These are phyloP conservation scores for Yamadazyma dushanensis DNA, from an alignment of 1,139 yeast species.

Conservation along the genomic window DNA sequence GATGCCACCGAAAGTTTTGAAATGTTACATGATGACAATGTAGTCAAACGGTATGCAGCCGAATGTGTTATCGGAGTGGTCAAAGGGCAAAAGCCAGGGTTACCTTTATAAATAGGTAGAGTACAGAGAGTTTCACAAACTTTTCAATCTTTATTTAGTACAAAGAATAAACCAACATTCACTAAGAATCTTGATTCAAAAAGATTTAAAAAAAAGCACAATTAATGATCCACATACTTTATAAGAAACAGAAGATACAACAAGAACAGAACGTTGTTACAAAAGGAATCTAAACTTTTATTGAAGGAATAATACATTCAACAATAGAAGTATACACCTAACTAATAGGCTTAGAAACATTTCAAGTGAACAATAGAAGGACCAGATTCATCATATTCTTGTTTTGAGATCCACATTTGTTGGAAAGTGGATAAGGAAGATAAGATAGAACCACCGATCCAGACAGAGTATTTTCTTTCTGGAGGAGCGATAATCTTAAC, in stretches of 20 bases:
- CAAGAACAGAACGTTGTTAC: slow-evolving; percentile 2
- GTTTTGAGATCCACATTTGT: slow-evolving; percentile 99
- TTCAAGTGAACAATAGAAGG: slow-evolving; percentile 99
- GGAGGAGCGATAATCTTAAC: slow-evolving; percentile 99
- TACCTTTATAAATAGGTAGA: slow-evolving; percentile 14
- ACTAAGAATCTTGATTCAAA: slow-evolving; percentile 3
- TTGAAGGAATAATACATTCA: background rate
- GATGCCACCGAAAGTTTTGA: slow-evolving; percentile 88
- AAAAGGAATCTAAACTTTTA: slow-evolving; percentile 1
- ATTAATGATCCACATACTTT: slow-evolving; percentile 5
- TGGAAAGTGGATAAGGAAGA: slow-evolving; percentile 99
- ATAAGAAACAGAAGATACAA: slow-evolving; percentile 3
- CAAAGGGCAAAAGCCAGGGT: slow-evolving; percentile 44
- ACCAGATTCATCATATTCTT: slow-evolving; percentile 99
- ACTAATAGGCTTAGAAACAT: slow-evolving; percentile 74
- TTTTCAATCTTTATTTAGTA: slow-evolving; percentile 4
- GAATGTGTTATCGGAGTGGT: slow-evolving; percentile 49
- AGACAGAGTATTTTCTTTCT: slow-evolving; percentile 99
- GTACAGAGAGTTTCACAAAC: background rate
- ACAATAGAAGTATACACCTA: slow-evolving; percentile 2
- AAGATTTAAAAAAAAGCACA: slow-evolving; percentile 3
- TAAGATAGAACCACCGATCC: slow-evolving; percentile 99
- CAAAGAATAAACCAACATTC: slow-evolving; percentile 5
- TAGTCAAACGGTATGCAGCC: slow-evolving; percentile 49
- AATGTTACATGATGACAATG: slow-evolving; percentile 56